Evolutionary conservation across 768 basidiomycete species (phyloP), one percentile per base, ranked within the genome.

Genomic region (Dictyophora rubrovolvata): DNA sequence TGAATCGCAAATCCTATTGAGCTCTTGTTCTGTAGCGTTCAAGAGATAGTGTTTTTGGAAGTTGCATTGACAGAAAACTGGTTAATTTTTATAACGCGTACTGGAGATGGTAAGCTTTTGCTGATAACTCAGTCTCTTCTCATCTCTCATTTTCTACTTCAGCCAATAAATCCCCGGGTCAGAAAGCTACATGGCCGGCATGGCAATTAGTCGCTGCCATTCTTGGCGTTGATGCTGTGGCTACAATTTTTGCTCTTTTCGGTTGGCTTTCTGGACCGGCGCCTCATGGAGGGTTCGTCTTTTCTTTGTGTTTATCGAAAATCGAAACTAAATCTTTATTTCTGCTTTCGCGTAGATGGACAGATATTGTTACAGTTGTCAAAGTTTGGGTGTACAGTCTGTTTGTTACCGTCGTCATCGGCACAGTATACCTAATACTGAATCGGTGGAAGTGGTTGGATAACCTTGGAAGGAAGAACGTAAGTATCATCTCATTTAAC

Each of bases 11-110:
- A 5, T 18, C 8, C 50, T 10, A 34, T 23, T 22, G 28, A 28
- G 28, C 7, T 28, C 4, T 28, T 28, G 28, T 7, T 28, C 28
- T 22, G 54, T 47, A 69, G 67, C 56, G 67, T 75, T n/a, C 77
- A 77, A 63, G 75, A 75, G 59, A 70, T 77, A 47, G 60, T 79
- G 33, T 78, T 77, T 70, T 67, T 78, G 21, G 73, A 79, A 61
- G 77, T 79, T 9, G 74, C 77, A 1, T 66, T 79, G 21, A 79
- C 77, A 1, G 77, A 79, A 66, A 72, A 72, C 34, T 75, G 74
- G 74, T 59, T 73, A 20, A 70, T 71, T 50, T 71, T 71, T 63
- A 65, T 69, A 63, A 63, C 62, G 3, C 36, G 52, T 14, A 35
- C 18, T 2, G 53, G 53, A 5, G 34, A 36, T 34, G 53, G 35